These are phyloP conservation scores for Boletus rubescentipes DNA, from an alignment of 768 basidiomycete species.

Conservation along the genomic window DNA sequence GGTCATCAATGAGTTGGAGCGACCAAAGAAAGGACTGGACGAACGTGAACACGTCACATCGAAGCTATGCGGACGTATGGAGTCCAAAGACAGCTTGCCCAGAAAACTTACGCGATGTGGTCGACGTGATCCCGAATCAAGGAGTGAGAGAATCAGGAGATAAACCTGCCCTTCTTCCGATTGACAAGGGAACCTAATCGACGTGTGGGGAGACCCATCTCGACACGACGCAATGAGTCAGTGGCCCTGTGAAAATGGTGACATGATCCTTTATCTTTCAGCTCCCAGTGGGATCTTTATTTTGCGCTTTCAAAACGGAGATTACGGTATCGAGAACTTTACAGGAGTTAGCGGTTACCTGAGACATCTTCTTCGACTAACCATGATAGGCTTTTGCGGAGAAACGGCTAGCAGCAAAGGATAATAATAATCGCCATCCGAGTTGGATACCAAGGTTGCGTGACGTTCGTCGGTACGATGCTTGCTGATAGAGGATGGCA, in stretches of 20 bases:
- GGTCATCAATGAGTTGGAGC: constrained; percentile 22
- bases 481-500: not conserved
- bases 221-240: constrained; percentile 4
- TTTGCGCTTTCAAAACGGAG: constrained; percentile 28
- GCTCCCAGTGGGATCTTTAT: constrained; percentile 19
- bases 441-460: not conserved
- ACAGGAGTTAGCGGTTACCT: constrained; percentile 29
- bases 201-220: constrained; percentile 9
- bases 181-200: constrained; percentile 7
- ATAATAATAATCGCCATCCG: constrained; percentile 18
- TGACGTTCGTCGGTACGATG: not conserved
- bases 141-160: constrained; percentile 5
- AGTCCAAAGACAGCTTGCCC: not conserved
- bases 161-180: constrained; percentile 1
- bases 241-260: constrained; percentile 5
- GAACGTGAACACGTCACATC: constrained; percentile 12
- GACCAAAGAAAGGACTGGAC: constrained; percentile 10
- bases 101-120: constrained; percentile 5
- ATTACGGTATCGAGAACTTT: constrained; percentile 32
- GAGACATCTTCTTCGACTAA: constrained; percentile 18
- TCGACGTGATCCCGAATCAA: constrained; percentile 7
- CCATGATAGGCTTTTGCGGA: constrained; percentile 38
- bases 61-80: constrained; percentile 6
- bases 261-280: constrained; percentile 10
- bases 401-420: constrained; percentile 14